A percentile compares a stretch with the other conserved stretches of the same genome.
phyloP scores from a whole-genome alignment of 306 rosid species.

The Potentilla sterilis region DNA sequence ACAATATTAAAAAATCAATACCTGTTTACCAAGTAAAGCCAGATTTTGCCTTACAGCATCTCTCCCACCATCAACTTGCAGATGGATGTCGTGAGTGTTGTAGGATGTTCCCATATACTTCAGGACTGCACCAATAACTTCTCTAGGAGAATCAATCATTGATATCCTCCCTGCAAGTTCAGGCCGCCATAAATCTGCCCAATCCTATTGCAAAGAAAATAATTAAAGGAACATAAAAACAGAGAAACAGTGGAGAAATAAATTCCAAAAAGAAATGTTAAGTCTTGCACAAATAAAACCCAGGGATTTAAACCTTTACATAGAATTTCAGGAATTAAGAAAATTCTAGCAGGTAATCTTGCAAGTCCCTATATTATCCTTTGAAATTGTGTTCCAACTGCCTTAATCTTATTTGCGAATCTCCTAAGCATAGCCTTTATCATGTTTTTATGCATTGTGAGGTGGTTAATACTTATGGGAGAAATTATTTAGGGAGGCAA shows the following conservation, averaged over 20 bases:
- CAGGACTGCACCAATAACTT: slow-evolving; percentile 88
- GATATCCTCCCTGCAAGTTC: slow-evolving; percentile 84
- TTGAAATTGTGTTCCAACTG: background rate
- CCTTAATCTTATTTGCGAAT: background rate
- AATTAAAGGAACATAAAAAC: background rate
- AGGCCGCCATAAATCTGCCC: slow-evolving; percentile 96
- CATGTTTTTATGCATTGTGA: no score
- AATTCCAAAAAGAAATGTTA: background rate
- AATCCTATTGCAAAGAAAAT: slow-evolving; percentile 52
- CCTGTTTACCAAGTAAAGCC: slow-evolving; percentile 75
- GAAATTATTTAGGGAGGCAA: no score
- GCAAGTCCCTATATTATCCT: background rate
- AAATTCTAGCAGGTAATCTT: background rate
- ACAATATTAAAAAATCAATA: slow-evolving; percentile 5
- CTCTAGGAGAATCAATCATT: slow-evolving; percentile 91
- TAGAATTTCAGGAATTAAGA: background rate
- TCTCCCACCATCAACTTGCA: slow-evolving; percentile 67
- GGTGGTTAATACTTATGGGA: no score
- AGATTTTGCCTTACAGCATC: slow-evolving; percentile 63
- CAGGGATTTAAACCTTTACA: background rate
- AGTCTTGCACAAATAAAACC: background rate
- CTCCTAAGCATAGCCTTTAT: background rate
- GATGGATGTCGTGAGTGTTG: slow-evolving; percentile 52
- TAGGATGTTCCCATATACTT: slow-evolving; percentile 94
- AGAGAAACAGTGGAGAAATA: background rate